A percentile compares a stretch with the other conserved stretches of the same genome.
Evolutionary conservation across 257 asterid species (phyloP).

Genomic region (Nicotiana otophora): DNA sequence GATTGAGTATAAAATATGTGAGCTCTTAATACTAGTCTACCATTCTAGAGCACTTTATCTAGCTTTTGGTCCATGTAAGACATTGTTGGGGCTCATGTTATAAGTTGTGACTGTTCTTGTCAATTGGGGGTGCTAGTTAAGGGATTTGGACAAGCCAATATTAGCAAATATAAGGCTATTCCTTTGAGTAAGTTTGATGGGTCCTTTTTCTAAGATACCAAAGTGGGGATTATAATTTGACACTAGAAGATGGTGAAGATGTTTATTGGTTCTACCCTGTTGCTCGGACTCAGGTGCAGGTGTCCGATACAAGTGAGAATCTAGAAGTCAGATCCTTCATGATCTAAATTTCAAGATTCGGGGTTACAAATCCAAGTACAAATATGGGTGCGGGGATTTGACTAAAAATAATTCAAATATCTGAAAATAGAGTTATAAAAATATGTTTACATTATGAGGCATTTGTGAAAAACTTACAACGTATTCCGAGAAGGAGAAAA

Average conservation of each 20-base stretch:
- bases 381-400: too few species aligned
- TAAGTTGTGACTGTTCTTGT: not conserved
- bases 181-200: not conserved
- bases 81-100: not conserved
- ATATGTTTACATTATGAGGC: too few species aligned
- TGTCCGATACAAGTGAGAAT: too few species aligned
- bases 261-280: not conserved
- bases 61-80: not conserved
- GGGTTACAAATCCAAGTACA: too few species aligned
- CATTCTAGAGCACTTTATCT: not conserved
- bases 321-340: too few species aligned
- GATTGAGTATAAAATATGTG: not conserved
- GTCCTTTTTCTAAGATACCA: not conserved
- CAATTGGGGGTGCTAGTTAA: not conserved
- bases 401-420: too few species aligned
- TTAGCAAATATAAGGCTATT: not conserved
- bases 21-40: not conserved
- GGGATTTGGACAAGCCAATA: not conserved
- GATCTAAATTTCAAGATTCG: too few species aligned
- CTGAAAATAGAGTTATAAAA: too few species aligned
- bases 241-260: not conserved
- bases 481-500: too few species aligned
- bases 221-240: not conserved
- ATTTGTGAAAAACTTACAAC: too few species aligned
- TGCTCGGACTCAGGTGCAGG: too few species aligned